Conservation (phyloP, 1,284 basidiomycete genomes). For the Melampsora occidentalis region DNA sequence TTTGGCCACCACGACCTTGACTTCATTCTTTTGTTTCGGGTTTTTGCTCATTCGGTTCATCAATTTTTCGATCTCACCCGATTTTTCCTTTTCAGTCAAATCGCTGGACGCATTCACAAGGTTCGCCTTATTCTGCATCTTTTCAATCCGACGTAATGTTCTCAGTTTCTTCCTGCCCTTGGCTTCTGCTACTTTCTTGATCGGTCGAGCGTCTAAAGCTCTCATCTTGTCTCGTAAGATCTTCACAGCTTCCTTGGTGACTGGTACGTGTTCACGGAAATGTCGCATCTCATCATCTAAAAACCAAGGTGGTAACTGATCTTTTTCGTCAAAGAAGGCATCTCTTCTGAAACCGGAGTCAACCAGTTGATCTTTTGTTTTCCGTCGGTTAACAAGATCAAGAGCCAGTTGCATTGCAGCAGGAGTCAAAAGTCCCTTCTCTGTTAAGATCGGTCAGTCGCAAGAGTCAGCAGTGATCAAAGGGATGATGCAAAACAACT, state of each 20-base stretch:
- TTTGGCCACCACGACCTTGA: constrained; percentile 87
- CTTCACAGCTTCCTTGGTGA: constrained; percentile 91
- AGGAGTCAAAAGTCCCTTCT: constrained; percentile 78
- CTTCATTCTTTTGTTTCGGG: constrained; percentile 68
- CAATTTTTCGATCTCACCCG: constrained; percentile 84
- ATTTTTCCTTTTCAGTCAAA: constrained; percentile 90
- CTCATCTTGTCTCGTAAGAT: constrained; percentile 85
- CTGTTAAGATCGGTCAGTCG: constrained; percentile 57
- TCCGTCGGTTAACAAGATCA: constrained; percentile 84
- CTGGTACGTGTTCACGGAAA: constrained; percentile 90
- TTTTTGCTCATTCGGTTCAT: constrained; percentile 65
- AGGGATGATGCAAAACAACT: constrained; percentile 49
- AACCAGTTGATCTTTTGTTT: constrained; percentile 80
- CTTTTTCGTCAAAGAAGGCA: constrained; percentile 78
- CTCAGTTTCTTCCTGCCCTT: constrained; percentile 96
- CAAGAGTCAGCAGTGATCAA: neutral
- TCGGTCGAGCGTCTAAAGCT: constrained; percentile 90
- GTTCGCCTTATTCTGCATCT: constrained; percentile 94
- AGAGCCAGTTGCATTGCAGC: constrained; percentile 92
- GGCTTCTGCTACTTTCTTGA: constrained; percentile 98
- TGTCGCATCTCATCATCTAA: constrained; percentile 90
- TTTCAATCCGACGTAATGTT: constrained; percentile 78
- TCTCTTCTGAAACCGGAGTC: constrained; percentile 96
- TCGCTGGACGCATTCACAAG: constrained; percentile 85
- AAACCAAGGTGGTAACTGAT: constrained; percentile 92